A percentile compares a stretch with the other conserved stretches of the same genome.
Evolutionary conservation across 192 early-diverging fungal species (phyloP).

Genomic region (Pilobolus umbonatus): DNA sequence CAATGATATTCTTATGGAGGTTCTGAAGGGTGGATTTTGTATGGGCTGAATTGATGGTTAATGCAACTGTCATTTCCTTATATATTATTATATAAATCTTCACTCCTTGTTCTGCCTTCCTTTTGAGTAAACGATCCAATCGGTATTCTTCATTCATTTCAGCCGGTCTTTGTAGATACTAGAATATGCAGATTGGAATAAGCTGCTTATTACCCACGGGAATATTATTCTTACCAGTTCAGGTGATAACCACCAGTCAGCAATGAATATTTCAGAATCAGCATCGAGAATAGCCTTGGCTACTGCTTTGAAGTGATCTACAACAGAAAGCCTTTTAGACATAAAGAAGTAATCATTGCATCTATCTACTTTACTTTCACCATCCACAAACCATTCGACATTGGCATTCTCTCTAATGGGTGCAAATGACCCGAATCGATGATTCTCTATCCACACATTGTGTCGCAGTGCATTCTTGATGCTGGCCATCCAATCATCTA

Average conservation of each 20-base stretch:
- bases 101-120: constrained; percentile 80
- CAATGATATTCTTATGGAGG: constrained; percentile 72
- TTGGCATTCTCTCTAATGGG: constrained; percentile 60
- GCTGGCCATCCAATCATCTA: constrained; percentile 62
- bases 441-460: constrained; percentile 59
- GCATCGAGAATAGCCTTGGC: constrained; percentile 72
- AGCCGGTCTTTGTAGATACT: constrained; percentile 74
- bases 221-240: constrained; percentile 56
- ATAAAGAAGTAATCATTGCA: background rate
- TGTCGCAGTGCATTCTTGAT: constrained; percentile 50
- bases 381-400: constrained; percentile 77
- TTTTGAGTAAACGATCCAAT: constrained; percentile 71
- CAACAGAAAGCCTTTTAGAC: background rate
- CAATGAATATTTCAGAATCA: constrained; percentile 66
- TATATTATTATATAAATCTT: constrained; percentile 82
- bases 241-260: constrained; percentile 91
- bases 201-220: background rate
- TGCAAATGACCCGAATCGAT: constrained; percentile 76
- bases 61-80: constrained; percentile 76
- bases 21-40: constrained; percentile 69
- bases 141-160: constrained; percentile 71
- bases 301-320: constrained; percentile 72
- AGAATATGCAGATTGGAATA: background rate
- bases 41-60: constrained; percentile 68
- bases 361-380: constrained; percentile 49